A percentile compares a stretch with the other conserved stretches of the same genome.
phyloP scores from a whole-genome alignment of 1,284 basidiomycete genomes.

The Trichosporon inkin region DNA sequence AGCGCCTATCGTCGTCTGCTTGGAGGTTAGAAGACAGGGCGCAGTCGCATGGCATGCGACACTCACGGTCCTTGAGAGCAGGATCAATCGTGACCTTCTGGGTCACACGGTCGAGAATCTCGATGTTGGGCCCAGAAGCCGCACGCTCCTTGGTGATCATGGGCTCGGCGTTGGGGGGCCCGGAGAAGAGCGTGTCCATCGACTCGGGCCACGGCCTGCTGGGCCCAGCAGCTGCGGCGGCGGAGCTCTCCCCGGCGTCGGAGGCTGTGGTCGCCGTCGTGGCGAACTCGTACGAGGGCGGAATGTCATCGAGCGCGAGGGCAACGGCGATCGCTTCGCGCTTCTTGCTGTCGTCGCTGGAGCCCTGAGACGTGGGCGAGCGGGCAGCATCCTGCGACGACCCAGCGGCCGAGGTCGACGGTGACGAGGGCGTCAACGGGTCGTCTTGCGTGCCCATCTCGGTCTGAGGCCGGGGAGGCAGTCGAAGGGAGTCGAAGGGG shows the following conservation, averaged over 20 bases:
- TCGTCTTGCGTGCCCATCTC: too few relatives aligned
- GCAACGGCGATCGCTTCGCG: slow-evolving; percentile 11
- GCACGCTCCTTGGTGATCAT: slow-evolving; percentile 21
- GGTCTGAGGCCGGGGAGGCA: too few relatives aligned
- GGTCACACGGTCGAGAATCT: slow-evolving; percentile 7
- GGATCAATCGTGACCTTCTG: slow-evolving; percentile 23
- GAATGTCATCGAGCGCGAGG: slow-evolving; percentile 25
- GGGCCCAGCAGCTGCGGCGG: not conserved
- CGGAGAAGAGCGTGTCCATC: slow-evolving; percentile 29
- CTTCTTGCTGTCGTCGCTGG: slow-evolving; percentile 3
- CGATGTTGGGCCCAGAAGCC: slow-evolving; percentile 18
- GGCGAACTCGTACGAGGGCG: slow-evolving; percentile 36
- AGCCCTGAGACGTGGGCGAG: not conserved
- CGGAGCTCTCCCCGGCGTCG: slow-evolving; percentile 1
- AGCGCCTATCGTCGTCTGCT: too few relatives aligned
- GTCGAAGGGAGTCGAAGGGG: too few relatives aligned
- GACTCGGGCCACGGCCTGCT: slow-evolving; percentile 21
- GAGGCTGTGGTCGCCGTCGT: not conserved
- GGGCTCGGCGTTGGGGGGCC: slow-evolving; percentile 35
- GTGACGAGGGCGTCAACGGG: too few relatives aligned
- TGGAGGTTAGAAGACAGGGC: slow-evolving; percentile 7
- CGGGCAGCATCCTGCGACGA: too few relatives aligned
- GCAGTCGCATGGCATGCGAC: not conserved
- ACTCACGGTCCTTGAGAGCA: slow-evolving; percentile 32
- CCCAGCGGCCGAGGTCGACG: too few relatives aligned